Evolutionary conservation across 371 early-diverging fungal species (phyloP).

Genomic region (Sporodiniella umbellata): DNA sequence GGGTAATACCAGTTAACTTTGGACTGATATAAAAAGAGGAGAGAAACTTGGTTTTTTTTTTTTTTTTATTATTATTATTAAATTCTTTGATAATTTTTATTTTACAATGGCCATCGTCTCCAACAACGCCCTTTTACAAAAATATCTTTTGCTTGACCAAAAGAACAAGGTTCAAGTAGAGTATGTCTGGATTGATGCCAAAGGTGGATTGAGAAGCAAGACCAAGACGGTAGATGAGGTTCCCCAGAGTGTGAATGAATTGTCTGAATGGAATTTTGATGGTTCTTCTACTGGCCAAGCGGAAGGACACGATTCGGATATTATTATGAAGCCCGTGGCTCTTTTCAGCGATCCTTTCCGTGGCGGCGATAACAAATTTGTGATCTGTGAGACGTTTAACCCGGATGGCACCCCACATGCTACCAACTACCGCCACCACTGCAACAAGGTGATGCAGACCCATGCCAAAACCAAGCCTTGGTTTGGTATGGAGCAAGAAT

Average conservation of each 20-base stretch:
- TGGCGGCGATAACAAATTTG: constrained; percentile 60
- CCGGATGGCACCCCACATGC: constrained; percentile 57
- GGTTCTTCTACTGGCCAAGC: constrained; percentile 64
- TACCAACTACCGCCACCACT: constrained; percentile 51
- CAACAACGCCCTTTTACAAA: constrained; percentile 43
- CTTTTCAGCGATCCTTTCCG: constrained; percentile 62
- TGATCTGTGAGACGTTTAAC: constrained; percentile 52
- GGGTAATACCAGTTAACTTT: neutral
- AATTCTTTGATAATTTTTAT: too few species aligned
- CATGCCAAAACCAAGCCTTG: constrained; percentile 49
- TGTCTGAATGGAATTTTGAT: constrained; percentile 64
- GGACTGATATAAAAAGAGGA: neutral
- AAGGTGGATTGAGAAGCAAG: constrained; percentile 43
- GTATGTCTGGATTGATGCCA: constrained; percentile 64
- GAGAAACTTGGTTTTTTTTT: neutral
- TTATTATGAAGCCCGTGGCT: constrained; percentile 53
- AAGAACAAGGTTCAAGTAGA: constrained; percentile 53
- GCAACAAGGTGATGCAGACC: constrained; percentile 44
- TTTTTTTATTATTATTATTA: neutral
- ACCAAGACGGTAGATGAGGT: constrained; percentile 44
- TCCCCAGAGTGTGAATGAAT: constrained; percentile 37
- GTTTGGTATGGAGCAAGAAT: constrained; percentile 69
- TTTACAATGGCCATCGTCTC: constrained; percentile 34
- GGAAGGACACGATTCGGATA: constrained; percentile 60
- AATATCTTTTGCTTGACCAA: constrained; percentile 56